phyloP scores from a whole-genome alignment of 2,329 filamentous ascomycete species.

The Ophiostoma novo-ulmi region DNA sequence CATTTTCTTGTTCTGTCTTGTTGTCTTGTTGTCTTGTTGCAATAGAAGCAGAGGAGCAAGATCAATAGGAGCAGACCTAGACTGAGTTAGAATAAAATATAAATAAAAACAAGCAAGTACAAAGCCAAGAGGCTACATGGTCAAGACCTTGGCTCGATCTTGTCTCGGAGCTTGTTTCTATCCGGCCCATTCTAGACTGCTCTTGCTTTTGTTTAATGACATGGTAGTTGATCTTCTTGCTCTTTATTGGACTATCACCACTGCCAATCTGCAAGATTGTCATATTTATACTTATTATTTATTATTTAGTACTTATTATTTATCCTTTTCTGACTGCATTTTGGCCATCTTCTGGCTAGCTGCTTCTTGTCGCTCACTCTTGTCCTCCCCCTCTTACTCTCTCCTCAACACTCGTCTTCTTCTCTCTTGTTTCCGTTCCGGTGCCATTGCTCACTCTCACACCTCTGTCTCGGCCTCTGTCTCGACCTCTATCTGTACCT shows the following conservation, averaged over 20 bases:
- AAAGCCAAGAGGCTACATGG: constrained; percentile 3
- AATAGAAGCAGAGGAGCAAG: too few species aligned
- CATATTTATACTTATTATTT: not conserved
- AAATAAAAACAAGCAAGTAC: not conserved
- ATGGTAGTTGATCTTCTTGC: not conserved
- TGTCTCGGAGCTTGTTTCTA: constrained; percentile 12
- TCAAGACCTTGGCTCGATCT: not conserved
- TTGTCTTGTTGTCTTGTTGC: too few species aligned
- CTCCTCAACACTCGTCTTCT: not conserved
- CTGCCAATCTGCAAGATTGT: not conserved
- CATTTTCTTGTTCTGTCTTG: constrained; percentile 9
- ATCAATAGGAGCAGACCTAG: not conserved
- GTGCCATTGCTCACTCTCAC: not conserved
- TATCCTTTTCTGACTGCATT: not conserved
- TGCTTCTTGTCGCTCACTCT: not conserved
- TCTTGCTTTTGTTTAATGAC: not conserved
- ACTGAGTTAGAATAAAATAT: not conserved
- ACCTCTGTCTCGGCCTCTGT: not conserved
- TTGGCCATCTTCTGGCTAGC: not conserved
- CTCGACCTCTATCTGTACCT: too few species aligned
- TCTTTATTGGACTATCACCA: not conserved
- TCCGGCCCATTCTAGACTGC: not conserved
- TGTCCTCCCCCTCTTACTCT: not conserved
- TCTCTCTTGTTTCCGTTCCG: not conserved
- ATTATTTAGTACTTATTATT: too few species aligned